A percentile compares a stretch with the other conserved stretches of the same genome.
Conservation (phyloP, 2,329 filamentous ascomycete genomes). For the Diaporthe velutina region DNA sequence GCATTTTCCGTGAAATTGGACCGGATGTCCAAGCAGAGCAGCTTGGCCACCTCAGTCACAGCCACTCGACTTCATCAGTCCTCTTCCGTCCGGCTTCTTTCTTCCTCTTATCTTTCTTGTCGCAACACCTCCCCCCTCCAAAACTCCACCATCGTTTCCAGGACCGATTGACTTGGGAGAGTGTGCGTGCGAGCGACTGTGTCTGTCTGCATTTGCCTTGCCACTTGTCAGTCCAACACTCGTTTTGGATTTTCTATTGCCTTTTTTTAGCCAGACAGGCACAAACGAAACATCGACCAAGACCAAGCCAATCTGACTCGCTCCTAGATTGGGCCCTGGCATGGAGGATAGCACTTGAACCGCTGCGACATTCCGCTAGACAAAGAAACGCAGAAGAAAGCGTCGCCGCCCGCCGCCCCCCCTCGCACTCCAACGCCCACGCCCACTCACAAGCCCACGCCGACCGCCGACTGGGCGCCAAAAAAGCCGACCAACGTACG, state of each 20-base stretch:
- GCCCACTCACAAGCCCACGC: slow-evolving; percentile 17
- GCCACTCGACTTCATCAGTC: background rate
- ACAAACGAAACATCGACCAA: slow-evolving; percentile 22
- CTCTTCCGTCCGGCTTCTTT: slow-evolving; percentile 8
- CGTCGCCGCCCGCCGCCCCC: slow-evolving; percentile 22
- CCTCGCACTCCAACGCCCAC: background rate
- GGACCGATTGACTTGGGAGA: background rate
- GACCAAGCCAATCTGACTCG: slow-evolving; percentile 34
- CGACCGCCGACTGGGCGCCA: slow-evolving; percentile 28
- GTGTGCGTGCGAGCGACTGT: background rate
- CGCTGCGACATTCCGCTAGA: slow-evolving; percentile 25
- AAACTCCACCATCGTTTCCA: slow-evolving; percentile 11
- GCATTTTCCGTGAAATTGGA: slow-evolving; percentile 26
- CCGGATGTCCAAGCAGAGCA: slow-evolving; percentile 17
- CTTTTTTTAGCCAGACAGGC: slow-evolving; percentile 20
- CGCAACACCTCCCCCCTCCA: background rate
- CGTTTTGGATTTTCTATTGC: slow-evolving; percentile 28
- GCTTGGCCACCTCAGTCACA: slow-evolving; percentile 9
- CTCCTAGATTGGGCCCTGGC: slow-evolving; percentile 26
- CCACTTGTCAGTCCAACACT: slow-evolving; percentile 20
- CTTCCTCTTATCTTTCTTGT: background rate
- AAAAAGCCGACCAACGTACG: slow-evolving; percentile 30
- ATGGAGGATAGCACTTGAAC: slow-evolving; percentile 27
- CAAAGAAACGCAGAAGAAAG: slow-evolving; percentile 14
- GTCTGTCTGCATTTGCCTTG: background rate